Base-by-base conservation (phyloP, 352 stramenopile genomes). In the Phytophthora constricta region DNA sequence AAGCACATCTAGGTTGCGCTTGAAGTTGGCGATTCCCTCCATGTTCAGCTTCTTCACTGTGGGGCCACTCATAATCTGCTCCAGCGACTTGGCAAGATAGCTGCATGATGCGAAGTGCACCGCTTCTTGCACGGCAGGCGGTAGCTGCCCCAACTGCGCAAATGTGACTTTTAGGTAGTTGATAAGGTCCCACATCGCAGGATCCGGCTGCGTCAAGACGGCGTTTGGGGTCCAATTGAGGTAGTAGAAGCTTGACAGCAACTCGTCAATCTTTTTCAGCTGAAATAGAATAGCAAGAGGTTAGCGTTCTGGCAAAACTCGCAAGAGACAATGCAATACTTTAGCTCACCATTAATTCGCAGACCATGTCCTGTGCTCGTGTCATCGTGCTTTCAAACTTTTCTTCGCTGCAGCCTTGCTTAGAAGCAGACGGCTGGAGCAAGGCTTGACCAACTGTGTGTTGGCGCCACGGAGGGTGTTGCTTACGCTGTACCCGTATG, bases 151-250 rank as follows among this genome's bases (percentile, higher is more conserved):
- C 4, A 94, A 58, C 48, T 92, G 83, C 3, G 82, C 74, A 42
- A 94, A 92, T 9, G 86, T 91, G 3, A 91, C 83, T 58, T 87
- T 87, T n/a, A 94, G 78, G 56, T 94, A 92, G 66, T 89, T 92
- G 74, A 94, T 92, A 14, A 92, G 69, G 57, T 94, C 86, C 81
- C 83, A 92, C 84, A 94, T 91, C 41, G 77, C 83, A 52, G 84
- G 84, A 58, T 94, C 81, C 1, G 86, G 82, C 45, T 92, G 83
- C 0, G 82, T 76, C 8, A 85, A 77, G 5, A 84, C 65, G 14
- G 86, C 74, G 10, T 67, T 75, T 5, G 86, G 80, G 2, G 72
- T 80, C 86, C 86, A 94, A 57, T 94, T 89, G 45, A 92, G 73
- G 60, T 87, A 92, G 64, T 91, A 90, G 47, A 92, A 90, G 9